Base-by-base conservation (phyloP, 192 early-diverging fungal species). In the Podila epicladia region DNA sequence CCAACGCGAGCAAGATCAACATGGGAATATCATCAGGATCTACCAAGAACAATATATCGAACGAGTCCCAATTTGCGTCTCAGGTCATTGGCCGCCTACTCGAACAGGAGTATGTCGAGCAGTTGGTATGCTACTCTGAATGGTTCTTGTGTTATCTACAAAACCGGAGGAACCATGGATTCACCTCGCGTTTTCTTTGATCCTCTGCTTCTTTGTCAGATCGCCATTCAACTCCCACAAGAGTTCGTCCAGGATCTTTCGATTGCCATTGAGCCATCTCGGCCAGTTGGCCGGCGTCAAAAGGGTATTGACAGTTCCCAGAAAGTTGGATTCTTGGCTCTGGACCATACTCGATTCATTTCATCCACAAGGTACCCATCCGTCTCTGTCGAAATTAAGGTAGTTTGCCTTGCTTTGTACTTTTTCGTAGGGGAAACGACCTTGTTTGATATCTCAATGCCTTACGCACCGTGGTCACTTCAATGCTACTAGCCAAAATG, bases 401-500 rank as follows among this genome's bases (percentile, higher is more conserved):
- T 85, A 28, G 24, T 49, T 33, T 55, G 35, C 12, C 24, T 9
- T 26, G 22, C 53, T 24, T 24, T 53, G n/a, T 22, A 5, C 22
- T 55, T 8, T 45, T 45, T 12, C 4, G 0, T 15, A 17, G 17
- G 0, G 41, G 35, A 37, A 37, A 37, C 5, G 35, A 17, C 15
- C 41, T 15, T 15, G 41, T 17, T 45, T 45, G 41, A 17, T 9
- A 0, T 45, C 15, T 45, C 41, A 12, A 6, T 11, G 41, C 9
- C 51, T 31, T 8, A 28, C 51, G 59, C 6, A 33, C 19, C 33
- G 37, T 45, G 17, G 19, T 55, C 29, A n/a, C n/a, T 49, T 32
- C 26, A 13, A 74, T 51, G 29, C 32, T 19, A 12, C 58, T 62
- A 89, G 88, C 92, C 93, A 62, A 94, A 94, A 64, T 94, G 93